phyloP scores from a whole-genome alignment of 148 eudicot species.

The Fagopyrum tataricum region DNA sequence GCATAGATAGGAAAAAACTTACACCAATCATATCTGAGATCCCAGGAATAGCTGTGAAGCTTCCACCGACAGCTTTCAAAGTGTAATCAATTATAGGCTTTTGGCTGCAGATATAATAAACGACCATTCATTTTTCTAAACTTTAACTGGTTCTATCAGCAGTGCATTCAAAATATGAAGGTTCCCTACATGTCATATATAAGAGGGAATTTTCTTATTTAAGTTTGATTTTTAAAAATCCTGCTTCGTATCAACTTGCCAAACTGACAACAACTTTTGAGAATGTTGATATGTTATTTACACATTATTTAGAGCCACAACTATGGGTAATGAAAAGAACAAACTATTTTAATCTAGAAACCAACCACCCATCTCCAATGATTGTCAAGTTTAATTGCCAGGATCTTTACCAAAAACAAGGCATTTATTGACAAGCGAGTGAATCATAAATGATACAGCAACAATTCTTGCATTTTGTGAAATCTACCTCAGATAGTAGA shows the following conservation, averaged over 20 bases:
- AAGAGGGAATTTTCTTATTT: neutral
- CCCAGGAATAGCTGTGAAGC: conserved; percentile 94
- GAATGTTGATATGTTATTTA: neutral
- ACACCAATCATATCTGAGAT: conserved; percentile 96
- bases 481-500: conserved; percentile 76
- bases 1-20: conserved; percentile 22
- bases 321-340: neutral
- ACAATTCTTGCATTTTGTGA: neutral
- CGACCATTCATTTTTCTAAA: neutral
- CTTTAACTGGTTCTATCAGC: neutral
- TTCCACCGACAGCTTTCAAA: conserved; percentile 91
- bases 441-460: neutral
- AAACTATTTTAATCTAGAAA: neutral
- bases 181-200: neutral
- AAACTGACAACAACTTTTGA: neutral
- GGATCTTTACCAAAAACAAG: neutral
- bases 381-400: neutral
- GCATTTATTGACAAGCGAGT: neutral
- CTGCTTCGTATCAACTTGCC: neutral
- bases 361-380: neutral
- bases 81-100: conserved; percentile 88
- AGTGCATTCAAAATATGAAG: neutral
- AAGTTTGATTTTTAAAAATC: neutral
- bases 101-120: conserved; percentile 47
- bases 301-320: neutral